Percentiles rank a stretch among this genome's conserved stretches.
These are phyloP conservation scores for Pyrus hybrid DNA, from an alignment of 331 rosid genomes.

Conservation along the genomic window DNA sequence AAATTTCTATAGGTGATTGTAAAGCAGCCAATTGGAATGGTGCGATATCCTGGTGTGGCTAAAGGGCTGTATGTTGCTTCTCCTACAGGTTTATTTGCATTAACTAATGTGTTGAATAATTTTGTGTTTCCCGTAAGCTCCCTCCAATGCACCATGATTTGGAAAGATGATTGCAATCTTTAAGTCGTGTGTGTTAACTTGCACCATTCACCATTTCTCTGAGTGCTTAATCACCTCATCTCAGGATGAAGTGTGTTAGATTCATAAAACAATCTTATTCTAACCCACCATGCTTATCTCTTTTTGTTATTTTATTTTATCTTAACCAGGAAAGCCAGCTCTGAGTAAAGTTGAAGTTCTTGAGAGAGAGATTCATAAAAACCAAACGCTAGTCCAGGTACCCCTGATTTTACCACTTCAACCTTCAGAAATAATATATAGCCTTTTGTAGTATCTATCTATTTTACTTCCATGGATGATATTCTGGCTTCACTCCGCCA, in stretches of 20 bases:
- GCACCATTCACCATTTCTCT: neutral
- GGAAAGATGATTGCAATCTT: neutral
- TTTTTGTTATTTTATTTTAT: neutral
- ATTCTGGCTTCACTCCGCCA: neutral
- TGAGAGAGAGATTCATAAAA: slow-evolving; percentile 46
- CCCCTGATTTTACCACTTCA: slow-evolving; percentile 1
- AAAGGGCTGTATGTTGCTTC: slow-evolving; percentile 84
- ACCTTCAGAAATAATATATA: neutral
- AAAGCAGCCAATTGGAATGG: slow-evolving; percentile 69
- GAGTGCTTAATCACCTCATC: neutral
- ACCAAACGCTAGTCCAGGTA: slow-evolving; percentile 81
- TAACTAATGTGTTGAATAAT: neutral
- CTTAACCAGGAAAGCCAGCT: slow-evolving; percentile 75
- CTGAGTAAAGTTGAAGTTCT: slow-evolving; percentile 67
- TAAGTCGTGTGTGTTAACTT: neutral
- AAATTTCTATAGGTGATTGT: slow-evolving; percentile 47
- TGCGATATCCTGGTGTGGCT: slow-evolving; percentile 83
- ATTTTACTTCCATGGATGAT: neutral
- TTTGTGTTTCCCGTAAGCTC: neutral
- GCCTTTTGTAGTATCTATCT: neutral
- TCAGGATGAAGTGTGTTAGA: neutral
- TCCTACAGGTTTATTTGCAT: slow-evolving; percentile 43
- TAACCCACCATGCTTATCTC: neutral
- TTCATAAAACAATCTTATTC: neutral
- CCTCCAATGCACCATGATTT: neutral